A percentile compares a stretch with the other conserved stretches of the same genome.
Conservation (phyloP, 1,284 basidiomycete genomes). For the Tilletia caries region DNA sequence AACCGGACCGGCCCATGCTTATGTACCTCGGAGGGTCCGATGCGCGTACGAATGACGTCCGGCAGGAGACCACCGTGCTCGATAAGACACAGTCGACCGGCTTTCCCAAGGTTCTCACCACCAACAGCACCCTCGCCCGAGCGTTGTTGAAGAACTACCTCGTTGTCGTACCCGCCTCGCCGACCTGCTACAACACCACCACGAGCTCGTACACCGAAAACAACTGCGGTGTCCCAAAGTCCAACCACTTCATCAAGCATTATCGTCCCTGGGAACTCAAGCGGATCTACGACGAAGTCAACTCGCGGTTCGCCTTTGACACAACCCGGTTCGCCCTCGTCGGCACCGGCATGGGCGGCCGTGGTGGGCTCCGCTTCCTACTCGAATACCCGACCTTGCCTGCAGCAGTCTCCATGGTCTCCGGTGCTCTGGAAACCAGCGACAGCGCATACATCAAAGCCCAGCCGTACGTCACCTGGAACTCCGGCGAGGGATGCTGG, state of each 20-base stretch:
- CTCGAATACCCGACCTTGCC: slow-evolving; percentile 7
- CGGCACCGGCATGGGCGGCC: slow-evolving; percentile 14
- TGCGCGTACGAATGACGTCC: not conserved
- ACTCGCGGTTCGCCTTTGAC: slow-evolving; percentile 1
- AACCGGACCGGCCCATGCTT: not conserved
- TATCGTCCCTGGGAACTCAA: slow-evolving; percentile 12
- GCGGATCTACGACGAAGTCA: slow-evolving; percentile 15
- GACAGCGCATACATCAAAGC: slow-evolving; percentile 12
- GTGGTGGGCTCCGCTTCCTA: slow-evolving; percentile 10
- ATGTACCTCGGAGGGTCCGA: slow-evolving; percentile 16
- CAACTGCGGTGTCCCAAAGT: not conserved
- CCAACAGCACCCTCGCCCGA: slow-evolving; percentile 11
- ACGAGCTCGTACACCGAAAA: not conserved
- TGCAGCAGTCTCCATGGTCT: slow-evolving; percentile 8
- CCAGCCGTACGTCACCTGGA: slow-evolving; percentile 8
- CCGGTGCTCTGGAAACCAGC: slow-evolving; percentile 7
- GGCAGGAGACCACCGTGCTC: slow-evolving; percentile 1
- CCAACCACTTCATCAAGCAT: slow-evolving; percentile 15
- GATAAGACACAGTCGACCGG: slow-evolving; percentile 8
- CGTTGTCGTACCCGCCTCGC: slow-evolving; percentile 11
- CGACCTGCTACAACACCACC: slow-evolving; percentile 11
- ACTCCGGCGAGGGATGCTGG: slow-evolving; percentile 16
- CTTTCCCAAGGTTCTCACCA: slow-evolving; percentile 13
- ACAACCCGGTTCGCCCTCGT: slow-evolving; percentile 13
- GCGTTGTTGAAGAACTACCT: slow-evolving; percentile 7